A percentile compares a stretch with the other conserved stretches of the same genome.
These are phyloP conservation scores for Articulospora tetracladia DNA, from an alignment of 495 filamentous ascomycete species.

Conservation along the genomic window DNA sequence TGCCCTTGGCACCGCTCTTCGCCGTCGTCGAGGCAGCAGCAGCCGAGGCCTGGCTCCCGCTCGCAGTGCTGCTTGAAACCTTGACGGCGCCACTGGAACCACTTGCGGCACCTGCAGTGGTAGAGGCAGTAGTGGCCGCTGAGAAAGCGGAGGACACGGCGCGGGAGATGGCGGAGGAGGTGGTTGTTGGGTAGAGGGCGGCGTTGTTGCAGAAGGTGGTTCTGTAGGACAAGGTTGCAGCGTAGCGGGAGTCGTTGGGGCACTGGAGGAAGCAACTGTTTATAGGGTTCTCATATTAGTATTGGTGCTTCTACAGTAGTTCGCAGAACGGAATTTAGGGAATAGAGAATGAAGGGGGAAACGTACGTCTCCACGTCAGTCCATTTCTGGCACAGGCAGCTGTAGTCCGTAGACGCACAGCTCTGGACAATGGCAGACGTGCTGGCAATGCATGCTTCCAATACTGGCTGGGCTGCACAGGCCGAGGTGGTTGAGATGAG, in stretches of 20 bases:
- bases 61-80: not conserved
- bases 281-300: not conserved
- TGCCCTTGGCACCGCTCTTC: slow-evolving; percentile 14
- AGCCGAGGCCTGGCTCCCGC: not conserved
- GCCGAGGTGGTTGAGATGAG: not conserved
- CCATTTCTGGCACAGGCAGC: slow-evolving; percentile 21
- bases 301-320: too few species aligned
- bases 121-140: not conserved
- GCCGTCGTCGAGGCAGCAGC: not conserved
- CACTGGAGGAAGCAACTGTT: slow-evolving; percentile 23
- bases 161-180: slow-evolving; percentile 10
- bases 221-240: not conserved
- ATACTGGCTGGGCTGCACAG: slow-evolving; percentile 20
- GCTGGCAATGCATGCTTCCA: slow-evolving; percentile 18
- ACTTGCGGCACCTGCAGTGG: not conserved
- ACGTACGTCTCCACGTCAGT: slow-evolving; percentile 20
- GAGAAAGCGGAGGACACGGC: slow-evolving; percentile 2
- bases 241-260: slow-evolving; percentile 18
- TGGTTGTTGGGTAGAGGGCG: slow-evolving; percentile 8
- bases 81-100: slow-evolving; percentile 1
- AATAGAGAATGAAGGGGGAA: not conserved
- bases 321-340: too few species aligned
- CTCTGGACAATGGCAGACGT: slow-evolving; percentile 11
- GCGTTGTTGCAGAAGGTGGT: slow-evolving; percentile 18
- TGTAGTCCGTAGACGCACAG: slow-evolving; percentile 16